phyloP scores from a whole-genome alignment of 1,284 basidiomycete species.

The Golubevia pallescens region DNA sequence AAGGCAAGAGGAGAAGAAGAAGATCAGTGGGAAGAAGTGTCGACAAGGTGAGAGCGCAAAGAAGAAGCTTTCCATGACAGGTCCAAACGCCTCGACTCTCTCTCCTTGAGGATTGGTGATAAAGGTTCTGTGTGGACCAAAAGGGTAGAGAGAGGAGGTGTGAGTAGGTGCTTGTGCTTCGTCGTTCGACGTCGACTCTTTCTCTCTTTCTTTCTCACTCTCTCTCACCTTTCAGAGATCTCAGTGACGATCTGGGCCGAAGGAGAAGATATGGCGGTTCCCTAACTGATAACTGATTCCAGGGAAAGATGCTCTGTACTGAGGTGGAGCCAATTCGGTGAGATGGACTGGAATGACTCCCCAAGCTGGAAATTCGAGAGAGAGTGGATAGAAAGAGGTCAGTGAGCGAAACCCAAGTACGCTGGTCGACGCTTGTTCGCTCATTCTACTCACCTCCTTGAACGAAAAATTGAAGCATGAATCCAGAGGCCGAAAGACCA shows the following conservation, averaged over 20 bases:
- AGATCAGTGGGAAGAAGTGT: neutral
- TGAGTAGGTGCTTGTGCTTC: too few species aligned
- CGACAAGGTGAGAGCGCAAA: neutral
- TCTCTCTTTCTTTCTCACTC: too few species aligned
- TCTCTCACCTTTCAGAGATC: conserved; percentile 20
- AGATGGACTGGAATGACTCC: conserved; percentile 39
- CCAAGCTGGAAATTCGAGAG: conserved; percentile 30
- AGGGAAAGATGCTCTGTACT: conserved; percentile 33
- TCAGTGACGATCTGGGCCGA: conserved; percentile 42
- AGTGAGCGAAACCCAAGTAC: too few species aligned
- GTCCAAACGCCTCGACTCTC: conserved; percentile 31
- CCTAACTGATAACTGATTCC: conserved; percentile 45
- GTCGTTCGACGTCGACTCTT: neutral
- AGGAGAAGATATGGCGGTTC: conserved; percentile 34
- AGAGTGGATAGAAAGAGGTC: too few species aligned
- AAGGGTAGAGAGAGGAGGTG: neutral
- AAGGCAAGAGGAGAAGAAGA: too few species aligned
- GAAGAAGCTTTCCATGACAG: conserved; percentile 23
- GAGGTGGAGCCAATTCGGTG: conserved; percentile 29
- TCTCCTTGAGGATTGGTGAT: conserved; percentile 12
- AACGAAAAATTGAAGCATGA: conserved; percentile 33
- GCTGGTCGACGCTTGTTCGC: too few species aligned
- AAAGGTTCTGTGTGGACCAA: neutral
- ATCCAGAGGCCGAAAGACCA: conserved; percentile 37
- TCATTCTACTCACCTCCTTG: conserved; percentile 15